Evolutionary conservation across 2,329 filamentous ascomycete genomes (phyloP).

Genomic region (Aspergillus sp.): DNA sequence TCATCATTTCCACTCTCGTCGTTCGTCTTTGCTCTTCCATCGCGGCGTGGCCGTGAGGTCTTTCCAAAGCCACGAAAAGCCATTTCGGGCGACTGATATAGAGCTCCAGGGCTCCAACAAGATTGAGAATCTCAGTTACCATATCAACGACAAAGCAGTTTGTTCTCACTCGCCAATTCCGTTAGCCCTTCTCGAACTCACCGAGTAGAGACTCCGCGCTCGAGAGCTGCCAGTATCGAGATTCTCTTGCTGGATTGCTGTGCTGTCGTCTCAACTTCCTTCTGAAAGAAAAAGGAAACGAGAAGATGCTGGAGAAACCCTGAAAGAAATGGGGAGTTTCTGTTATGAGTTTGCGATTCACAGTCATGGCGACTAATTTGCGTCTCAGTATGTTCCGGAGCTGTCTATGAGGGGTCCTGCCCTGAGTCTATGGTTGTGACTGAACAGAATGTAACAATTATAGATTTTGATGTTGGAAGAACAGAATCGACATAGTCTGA

Average conservation of each 20-base stretch:
- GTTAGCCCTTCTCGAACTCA: background rate
- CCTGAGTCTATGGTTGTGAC: background rate
- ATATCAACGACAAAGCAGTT: background rate
- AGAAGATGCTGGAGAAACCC: background rate
- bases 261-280: background rate
- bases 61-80: background rate
- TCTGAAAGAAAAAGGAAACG: background rate
- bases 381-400: slow-evolving; percentile 3
- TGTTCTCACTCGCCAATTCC: background rate
- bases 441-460: background rate
- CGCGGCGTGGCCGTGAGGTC: background rate
- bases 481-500: background rate
- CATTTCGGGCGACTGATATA: background rate
- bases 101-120: background rate
- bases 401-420: background rate
- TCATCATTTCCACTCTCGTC: background rate
- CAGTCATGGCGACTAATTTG: slow-evolving; percentile 11
- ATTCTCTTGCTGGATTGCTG: background rate
- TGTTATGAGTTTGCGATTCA: slow-evolving; percentile 3
- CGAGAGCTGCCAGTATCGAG: background rate
- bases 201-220: background rate
- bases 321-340: slow-evolving; percentile 1
- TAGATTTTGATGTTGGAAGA: background rate
- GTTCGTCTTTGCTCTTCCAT: background rate
- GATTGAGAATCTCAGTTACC: background rate